Conservation (phyloP, 2,329 filamentous ascomycete genomes). For the Tolypocladium ophioglossoides region DNA sequence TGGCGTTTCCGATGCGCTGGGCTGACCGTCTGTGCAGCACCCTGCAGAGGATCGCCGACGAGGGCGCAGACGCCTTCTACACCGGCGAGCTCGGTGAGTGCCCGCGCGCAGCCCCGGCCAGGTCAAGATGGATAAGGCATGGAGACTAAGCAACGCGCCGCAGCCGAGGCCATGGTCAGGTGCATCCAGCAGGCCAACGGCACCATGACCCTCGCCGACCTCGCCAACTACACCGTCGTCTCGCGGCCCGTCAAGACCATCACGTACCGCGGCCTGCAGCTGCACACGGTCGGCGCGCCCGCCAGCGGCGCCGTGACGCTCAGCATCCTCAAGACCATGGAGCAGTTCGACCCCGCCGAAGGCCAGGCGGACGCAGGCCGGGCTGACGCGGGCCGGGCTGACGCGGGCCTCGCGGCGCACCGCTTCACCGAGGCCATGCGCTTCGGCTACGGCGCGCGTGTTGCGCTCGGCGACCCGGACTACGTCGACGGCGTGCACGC, state of each 20-base stretch:
- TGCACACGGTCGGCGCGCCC: slow-evolving; percentile 63
- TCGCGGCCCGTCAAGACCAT: slow-evolving; percentile 54
- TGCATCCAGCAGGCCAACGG: slow-evolving; percentile 60
- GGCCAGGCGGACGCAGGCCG: slow-evolving; percentile 14
- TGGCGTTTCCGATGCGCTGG: background rate
- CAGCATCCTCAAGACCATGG: slow-evolving; percentile 70
- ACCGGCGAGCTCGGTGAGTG: slow-evolving; percentile 47
- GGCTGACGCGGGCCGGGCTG: slow-evolving; percentile 11
- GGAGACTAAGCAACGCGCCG: slow-evolving; percentile 11
- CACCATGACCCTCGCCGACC: slow-evolving; percentile 75
- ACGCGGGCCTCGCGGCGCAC: slow-evolving; percentile 63
- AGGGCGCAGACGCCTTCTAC: slow-evolving; percentile 68
- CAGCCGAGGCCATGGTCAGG: slow-evolving; percentile 62
- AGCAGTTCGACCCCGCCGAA: slow-evolving; percentile 57
- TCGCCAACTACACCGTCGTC: slow-evolving; percentile 60
- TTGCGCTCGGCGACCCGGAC: slow-evolving; percentile 71
- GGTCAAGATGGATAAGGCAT: no score
- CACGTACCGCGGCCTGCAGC: slow-evolving; percentile 57
- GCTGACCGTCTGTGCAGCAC: slow-evolving; percentile 30
- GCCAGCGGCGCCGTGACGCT: slow-evolving; percentile 69
- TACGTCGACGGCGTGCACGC: slow-evolving; percentile 53
- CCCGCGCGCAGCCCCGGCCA: background rate
- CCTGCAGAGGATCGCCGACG: slow-evolving; percentile 62
- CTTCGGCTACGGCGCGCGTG: slow-evolving; percentile 74
- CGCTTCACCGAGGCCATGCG: slow-evolving; percentile 79